Conservation (phyloP, 2,329 filamentous ascomycete genomes). For the Sarocladiaceae sp. region DNA sequence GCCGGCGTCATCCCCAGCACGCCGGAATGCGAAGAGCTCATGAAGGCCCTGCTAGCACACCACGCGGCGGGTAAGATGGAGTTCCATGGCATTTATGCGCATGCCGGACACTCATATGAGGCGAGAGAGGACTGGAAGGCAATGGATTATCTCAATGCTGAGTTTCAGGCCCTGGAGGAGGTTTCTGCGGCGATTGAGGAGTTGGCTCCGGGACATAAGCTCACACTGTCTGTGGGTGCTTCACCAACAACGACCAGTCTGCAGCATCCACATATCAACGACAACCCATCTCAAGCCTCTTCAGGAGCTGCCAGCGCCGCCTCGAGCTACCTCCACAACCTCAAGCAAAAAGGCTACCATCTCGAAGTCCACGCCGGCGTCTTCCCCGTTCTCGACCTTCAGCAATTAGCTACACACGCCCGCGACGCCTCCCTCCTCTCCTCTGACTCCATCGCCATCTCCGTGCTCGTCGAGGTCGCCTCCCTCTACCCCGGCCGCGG, state of each 20-base stretch:
- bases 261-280: constrained; percentile 42
- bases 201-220: constrained; percentile 21
- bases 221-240: constrained; percentile 63
- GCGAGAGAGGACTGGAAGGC: constrained; percentile 48
- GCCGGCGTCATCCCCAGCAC: constrained; percentile 56
- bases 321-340: constrained; percentile 28
- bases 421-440: constrained; percentile 32
- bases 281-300: background rate
- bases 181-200: constrained; percentile 35
- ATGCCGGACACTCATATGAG: constrained; percentile 66
- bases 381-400: constrained; percentile 67
- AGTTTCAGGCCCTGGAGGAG: constrained; percentile 48
- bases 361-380: constrained; percentile 70
- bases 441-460: constrained; percentile 53
- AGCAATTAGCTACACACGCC: constrained; percentile 67
- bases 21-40: constrained; percentile 34
- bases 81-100: constrained; percentile 62
- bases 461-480: constrained; percentile 62
- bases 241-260: constrained; percentile 66
- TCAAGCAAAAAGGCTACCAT: constrained; percentile 29
- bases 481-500: constrained; percentile 57
- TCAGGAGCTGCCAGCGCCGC: constrained; percentile 24
- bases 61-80: constrained; percentile 25
- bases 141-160: constrained; percentile 50
- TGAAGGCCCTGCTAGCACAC: constrained; percentile 35